Percentiles rank a stretch among this genome's conserved stretches.
Conservation (phyloP, 2,329 filamentous ascomycete genomes). For the Ascochyta pisi region DNA sequence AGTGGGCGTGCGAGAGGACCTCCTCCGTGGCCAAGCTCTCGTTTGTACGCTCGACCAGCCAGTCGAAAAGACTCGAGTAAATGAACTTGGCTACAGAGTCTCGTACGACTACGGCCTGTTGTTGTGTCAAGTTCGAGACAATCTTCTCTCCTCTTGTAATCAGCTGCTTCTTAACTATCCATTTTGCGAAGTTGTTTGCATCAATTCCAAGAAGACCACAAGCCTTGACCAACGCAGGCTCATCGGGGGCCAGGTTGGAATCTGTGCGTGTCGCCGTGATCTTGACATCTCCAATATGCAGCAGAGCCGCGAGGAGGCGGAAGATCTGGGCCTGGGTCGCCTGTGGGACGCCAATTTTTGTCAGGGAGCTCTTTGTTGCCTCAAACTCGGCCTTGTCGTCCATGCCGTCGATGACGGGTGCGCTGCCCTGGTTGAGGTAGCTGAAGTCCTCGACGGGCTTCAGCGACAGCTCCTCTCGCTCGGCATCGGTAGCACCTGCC, state of each 20-base stretch:
- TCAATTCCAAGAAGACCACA: constrained; percentile 88
- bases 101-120: constrained; percentile 91
- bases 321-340: constrained; percentile 85
- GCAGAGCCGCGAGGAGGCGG: constrained; percentile 83
- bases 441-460: constrained; percentile 88
- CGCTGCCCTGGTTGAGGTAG: constrained; percentile 94
- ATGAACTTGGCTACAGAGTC: constrained; percentile 99
- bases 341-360: constrained; percentile 82
- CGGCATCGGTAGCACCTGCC: constrained; percentile 84
- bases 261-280: constrained; percentile 90
- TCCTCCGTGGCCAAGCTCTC: constrained; percentile 86
- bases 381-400: constrained; percentile 95
- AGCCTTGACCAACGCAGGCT: constrained; percentile 82
- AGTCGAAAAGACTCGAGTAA: constrained; percentile 97
- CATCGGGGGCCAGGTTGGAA: constrained; percentile 78
- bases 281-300: constrained; percentile 96
- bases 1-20: constrained; percentile 79
- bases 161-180: constrained; percentile 99
- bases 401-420: constrained; percentile 89
- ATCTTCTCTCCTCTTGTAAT: constrained; percentile 98
- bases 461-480: constrained; percentile 80
- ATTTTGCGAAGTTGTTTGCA: constrained; percentile 85
- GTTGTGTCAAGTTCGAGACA: constrained; percentile 89
- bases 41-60: constrained; percentile 98
- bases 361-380: constrained; percentile 83